Evolutionary conservation across 2,329 filamentous ascomycete genomes (phyloP), one percentile per base, ranked within the genome.

Genomic region (Sporothrix pallida): DNA sequence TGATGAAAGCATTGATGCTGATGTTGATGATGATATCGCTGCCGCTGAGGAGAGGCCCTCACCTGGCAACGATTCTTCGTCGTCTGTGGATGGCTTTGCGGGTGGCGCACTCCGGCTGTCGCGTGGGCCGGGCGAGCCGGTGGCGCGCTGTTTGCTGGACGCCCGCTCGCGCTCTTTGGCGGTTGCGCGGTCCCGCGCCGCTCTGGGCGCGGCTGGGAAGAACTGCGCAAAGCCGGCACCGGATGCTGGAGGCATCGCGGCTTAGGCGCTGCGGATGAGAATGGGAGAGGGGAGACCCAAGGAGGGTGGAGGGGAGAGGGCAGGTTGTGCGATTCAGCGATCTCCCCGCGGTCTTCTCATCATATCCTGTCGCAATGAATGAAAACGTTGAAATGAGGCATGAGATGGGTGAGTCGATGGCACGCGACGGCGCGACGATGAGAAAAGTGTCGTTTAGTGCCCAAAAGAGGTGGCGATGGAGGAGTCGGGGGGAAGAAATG

Each of bases 171-270:
- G 86, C 81, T 90, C 88, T 80, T 86, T 86, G 77, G 87, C 86
- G 12, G 74, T 70, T 10, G 76, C 75, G 79, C 86, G 86, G 80
- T 88, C 86, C 81, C 85, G 85, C 73, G 87, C 86, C 74, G 89
- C 90, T 79, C 89, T 88, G 78, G 93, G 92, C 80, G 92, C 93
- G 81, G 91, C 90, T 78, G 92, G 92, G 83, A 94, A 95, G 87
- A 94, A 96, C 84, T 94, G 90, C 84, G 92, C 92, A 87, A 94
- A 95, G 85, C 91, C 91, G 86, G 92, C 91, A 83, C 86, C 86
- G 76, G 88, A 87, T 82, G 91, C 89, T 86, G 92, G 93, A 90
- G 93, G 93, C 92, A 93, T 93, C 85, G 85, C 90, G 86, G 58
- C n/a, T 37, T n/a, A n/a, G 52, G 73, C 52, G 26, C n/a, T 63